These are phyloP conservation scores for Wickerhamomyces ciferrii DNA, from an alignment of 805 yeast genomes.

Conservation along the genomic window DNA sequence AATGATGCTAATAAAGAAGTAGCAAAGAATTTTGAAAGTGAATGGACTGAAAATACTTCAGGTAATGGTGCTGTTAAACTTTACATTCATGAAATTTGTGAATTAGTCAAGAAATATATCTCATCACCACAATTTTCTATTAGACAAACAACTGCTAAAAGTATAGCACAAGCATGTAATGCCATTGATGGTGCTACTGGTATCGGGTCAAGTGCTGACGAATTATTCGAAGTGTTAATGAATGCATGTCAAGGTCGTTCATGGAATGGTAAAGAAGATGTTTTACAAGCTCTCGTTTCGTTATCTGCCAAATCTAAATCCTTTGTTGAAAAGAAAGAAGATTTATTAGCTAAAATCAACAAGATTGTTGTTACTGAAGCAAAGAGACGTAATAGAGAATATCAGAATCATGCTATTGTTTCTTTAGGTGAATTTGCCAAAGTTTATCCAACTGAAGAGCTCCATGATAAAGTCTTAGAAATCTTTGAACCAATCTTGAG, in stretches of 20 bases:
- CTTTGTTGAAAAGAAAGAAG: conserved; percentile 25
- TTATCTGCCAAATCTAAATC: conserved; percentile 42
- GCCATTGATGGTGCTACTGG: conserved; percentile 30
- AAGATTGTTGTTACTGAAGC: conserved; percentile 54
- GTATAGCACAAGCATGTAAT: conserved; percentile 55
- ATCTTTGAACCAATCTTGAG: conserved; percentile 27
- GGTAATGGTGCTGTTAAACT: conserved; percentile 64
- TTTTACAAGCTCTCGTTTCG: conserved; percentile 65
- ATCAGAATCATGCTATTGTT: conserved; percentile 52
- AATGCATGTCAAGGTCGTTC: conserved; percentile 70
- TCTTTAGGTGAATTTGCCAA: conserved; percentile 46
- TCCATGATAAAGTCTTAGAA: conserved; percentile 29
- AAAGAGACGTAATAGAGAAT: conserved; percentile 57
- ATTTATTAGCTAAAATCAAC: conserved; percentile 31
- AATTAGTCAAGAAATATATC: conserved; percentile 43
- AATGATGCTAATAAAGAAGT: conserved; percentile 53
- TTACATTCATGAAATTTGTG: conserved; percentile 64
- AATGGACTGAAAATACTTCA: conserved; percentile 80
- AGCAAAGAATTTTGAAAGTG: conserved; percentile 44
- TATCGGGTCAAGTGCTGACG: conserved; percentile 19
- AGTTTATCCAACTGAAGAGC: conserved; percentile 24
- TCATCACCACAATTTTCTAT: conserved; percentile 54
- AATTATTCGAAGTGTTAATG: conserved; percentile 47
- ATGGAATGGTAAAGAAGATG: conserved; percentile 82
- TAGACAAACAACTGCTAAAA: conserved; percentile 64